A percentile compares a stretch with the other conserved stretches of the same genome.
Evolutionary conservation across 108 stramenopile species (phyloP).

Genomic region (Fragilaria crotonensis): DNA sequence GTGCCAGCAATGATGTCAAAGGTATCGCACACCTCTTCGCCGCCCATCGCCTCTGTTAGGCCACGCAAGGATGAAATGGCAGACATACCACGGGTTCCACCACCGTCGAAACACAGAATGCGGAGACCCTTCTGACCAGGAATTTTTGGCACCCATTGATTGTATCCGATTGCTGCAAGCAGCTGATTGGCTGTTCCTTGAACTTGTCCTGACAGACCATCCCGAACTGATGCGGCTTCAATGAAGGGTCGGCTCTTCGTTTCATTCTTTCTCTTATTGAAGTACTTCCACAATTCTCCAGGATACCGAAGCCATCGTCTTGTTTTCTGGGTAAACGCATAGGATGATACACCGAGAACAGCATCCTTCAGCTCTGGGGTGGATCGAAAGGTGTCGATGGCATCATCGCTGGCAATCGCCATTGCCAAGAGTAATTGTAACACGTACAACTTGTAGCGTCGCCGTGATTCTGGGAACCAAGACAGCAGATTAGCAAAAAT

Average conservation of each 20-base stretch:
- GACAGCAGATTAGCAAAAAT: background rate
- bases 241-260: constrained; percentile 25
- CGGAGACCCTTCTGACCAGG: constrained; percentile 61
- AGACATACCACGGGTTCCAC: constrained; percentile 73
- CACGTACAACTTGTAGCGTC: constrained; percentile 65
- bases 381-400: constrained; percentile 52
- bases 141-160: constrained; percentile 71
- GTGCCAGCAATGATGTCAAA: constrained; percentile 84
- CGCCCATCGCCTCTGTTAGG: constrained; percentile 55
- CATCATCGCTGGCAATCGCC: constrained; percentile 67
- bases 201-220: constrained; percentile 40
- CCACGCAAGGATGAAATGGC: constrained; percentile 56
- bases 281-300: constrained; percentile 21
- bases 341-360: constrained; percentile 55
- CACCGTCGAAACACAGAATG: constrained; percentile 61
- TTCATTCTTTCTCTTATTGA: constrained; percentile 9
- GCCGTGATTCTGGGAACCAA: constrained; percentile 30
- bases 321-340: constrained; percentile 29
- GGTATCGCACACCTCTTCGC: constrained; percentile 66
- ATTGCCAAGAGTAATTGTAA: constrained; percentile 68
- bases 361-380: constrained; percentile 59
- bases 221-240: constrained; percentile 26
- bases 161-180: constrained; percentile 75
- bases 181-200: constrained; percentile 72
- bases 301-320: constrained; percentile 52